A percentile compares a stretch with the other conserved stretches of the same genome.
These are phyloP conservation scores for Elsinoe batatas DNA, from an alignment of 2,329 filamentous ascomycete species.

Conservation along the genomic window DNA sequence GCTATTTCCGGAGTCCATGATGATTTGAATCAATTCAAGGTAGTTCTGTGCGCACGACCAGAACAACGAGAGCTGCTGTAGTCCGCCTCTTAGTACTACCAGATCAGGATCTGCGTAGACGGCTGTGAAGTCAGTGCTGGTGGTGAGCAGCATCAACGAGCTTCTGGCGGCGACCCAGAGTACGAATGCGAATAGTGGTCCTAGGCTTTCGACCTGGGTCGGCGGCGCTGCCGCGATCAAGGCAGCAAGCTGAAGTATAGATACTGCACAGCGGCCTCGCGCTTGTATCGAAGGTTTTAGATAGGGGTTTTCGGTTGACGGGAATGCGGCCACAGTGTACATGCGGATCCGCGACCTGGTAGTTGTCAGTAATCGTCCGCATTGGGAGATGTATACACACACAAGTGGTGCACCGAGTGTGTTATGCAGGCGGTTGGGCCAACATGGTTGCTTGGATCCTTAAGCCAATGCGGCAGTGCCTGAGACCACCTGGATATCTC, in stretches of 20 bases:
- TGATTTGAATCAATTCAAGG: background rate
- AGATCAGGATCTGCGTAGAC: background rate
- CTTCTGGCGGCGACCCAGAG: background rate
- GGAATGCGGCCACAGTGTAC: background rate
- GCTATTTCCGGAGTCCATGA: background rate
- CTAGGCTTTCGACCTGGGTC: background rate
- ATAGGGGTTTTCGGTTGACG: background rate
- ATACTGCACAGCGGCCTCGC: background rate
- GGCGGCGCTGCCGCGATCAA: background rate
- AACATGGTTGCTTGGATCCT: no score
- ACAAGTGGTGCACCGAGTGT: background rate
- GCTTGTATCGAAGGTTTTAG: background rate
- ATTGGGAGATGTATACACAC: background rate
- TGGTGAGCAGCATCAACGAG: background rate
- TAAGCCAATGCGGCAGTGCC: background rate
- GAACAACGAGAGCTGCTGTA: background rate
- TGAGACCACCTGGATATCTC: background rate
- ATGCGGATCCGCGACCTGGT: background rate
- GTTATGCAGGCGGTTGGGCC: background rate
- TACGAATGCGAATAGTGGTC: background rate
- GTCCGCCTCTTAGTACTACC: background rate
- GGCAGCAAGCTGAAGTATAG: background rate
- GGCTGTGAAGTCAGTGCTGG: background rate
- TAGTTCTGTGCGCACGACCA: background rate
- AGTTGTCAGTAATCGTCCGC: background rate